These are phyloP conservation scores for Carex scoparia DNA, from an alignment of 176 grass and related monocot species.

Conservation along the genomic window DNA sequence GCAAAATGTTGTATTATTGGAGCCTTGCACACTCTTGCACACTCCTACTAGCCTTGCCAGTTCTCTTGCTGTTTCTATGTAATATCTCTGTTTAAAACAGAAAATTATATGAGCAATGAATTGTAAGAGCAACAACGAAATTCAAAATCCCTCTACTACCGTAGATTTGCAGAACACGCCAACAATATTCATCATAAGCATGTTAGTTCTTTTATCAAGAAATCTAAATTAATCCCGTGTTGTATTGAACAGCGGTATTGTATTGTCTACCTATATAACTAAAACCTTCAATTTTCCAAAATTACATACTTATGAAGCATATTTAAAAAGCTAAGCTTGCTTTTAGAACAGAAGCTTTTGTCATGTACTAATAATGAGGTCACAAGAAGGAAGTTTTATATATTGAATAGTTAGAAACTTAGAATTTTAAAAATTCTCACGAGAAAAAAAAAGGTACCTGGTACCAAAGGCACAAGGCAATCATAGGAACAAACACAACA, in stretches of 20 bases:
- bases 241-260: not conserved
- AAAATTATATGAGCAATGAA: not conserved
- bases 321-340: not conserved
- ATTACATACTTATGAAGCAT: too few relatives aligned
- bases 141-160: not conserved
- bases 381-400: not conserved
- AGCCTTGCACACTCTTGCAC: constrained; percentile 78
- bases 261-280: not conserved
- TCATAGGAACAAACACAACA: constrained; percentile 66
- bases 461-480: constrained; percentile 59
- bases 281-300: not conserved
- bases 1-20: constrained; percentile 89
- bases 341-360: not conserved
- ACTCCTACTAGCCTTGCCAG: constrained; percentile 60
- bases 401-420: not conserved
- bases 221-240: not conserved
- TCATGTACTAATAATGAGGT: not conserved
- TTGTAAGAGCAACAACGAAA: not conserved
- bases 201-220: not conserved
- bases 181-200: not conserved
- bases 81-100: constrained; percentile 55
- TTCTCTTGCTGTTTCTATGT: constrained; percentile 71
- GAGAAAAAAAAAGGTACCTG: constrained; percentile 41
- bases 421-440: not conserved
- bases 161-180: not conserved